Conservation (phyloP, 2,329 filamentous ascomycete species). For the Pezizomycotina sp. region DNA sequence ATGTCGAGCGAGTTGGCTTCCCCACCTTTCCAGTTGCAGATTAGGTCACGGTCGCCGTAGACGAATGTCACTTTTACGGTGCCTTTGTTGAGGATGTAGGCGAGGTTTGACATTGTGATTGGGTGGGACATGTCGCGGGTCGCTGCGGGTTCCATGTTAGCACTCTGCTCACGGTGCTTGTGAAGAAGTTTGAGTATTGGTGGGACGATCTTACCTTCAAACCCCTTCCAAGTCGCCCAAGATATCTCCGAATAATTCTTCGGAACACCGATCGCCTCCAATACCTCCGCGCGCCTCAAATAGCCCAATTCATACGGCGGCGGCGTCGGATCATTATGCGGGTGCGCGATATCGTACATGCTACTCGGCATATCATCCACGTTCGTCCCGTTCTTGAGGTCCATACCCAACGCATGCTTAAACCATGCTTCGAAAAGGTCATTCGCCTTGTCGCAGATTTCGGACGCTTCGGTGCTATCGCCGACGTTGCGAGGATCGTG, state of each 20-base stretch:
- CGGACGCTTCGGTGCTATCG: conserved; percentile 27
- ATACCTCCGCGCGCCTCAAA: conserved; percentile 43
- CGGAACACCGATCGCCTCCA: conserved; percentile 44
- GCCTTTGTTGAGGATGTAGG: conserved; percentile 43
- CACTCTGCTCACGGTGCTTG: background rate
- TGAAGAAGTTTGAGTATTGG: background rate
- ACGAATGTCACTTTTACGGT: background rate
- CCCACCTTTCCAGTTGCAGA: conserved; percentile 58
- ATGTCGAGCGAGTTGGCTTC: conserved; percentile 53
- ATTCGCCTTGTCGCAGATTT: conserved; percentile 27
- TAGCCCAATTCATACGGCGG: conserved; percentile 45
- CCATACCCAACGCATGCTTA: conserved; percentile 1
- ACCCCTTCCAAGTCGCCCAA: conserved; percentile 18
- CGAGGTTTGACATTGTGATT: conserved; percentile 43
- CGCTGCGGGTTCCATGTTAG: conserved; percentile 4
- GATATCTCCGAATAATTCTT: conserved; percentile 39
- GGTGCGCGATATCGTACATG: conserved; percentile 28
- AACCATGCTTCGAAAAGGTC: conserved; percentile 20
- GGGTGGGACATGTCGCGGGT: conserved; percentile 47
- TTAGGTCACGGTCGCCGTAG: conserved; percentile 42
- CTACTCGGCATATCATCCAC: conserved; percentile 4
- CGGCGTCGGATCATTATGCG: conserved; percentile 43
- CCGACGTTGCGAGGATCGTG: conserved; percentile 33
- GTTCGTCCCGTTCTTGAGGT: background rate
- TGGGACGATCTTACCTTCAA: conserved; percentile 15